Evolutionary conservation across 2,329 filamentous ascomycete species (phyloP).

Genomic region (Shiraia sp.): DNA sequence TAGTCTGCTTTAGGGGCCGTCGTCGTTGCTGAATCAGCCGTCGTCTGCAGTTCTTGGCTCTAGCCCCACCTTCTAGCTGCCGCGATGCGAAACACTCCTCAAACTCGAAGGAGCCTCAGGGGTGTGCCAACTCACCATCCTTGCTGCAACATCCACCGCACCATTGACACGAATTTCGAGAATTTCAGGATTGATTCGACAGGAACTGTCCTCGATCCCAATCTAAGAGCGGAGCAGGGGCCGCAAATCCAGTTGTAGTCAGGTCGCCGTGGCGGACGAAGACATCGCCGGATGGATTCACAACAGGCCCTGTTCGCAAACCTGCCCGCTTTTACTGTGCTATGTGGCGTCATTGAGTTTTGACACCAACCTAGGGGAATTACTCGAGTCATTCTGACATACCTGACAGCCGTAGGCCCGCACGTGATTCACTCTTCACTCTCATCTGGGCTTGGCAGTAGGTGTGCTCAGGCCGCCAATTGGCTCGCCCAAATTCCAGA

Average conservation of each 20-base stretch:
- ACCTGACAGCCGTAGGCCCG: conserved; percentile 20
- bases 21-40: conserved; percentile 14
- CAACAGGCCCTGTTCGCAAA: background rate
- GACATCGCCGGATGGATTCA: conserved; percentile 8
- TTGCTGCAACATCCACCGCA: conserved; percentile 24
- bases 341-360: conserved; percentile 4
- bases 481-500: too few species aligned
- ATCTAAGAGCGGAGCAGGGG: conserved; percentile 8
- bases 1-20: too few species aligned
- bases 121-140: conserved; percentile 19
- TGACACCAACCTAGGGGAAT: background rate
- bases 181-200: conserved; percentile 22
- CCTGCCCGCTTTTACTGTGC: background rate
- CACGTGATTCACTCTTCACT: background rate
- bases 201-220: conserved; percentile 5
- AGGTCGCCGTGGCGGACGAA: conserved; percentile 6
- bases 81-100: conserved; percentile 31
- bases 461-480: too few species aligned
- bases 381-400: conserved; percentile 23
- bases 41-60: conserved; percentile 4
- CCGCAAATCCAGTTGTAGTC: conserved; percentile 10
- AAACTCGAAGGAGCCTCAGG: conserved; percentile 22
- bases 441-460: too few species aligned
- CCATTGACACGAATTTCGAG: conserved; percentile 21
- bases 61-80: conserved; percentile 13